A percentile compares a stretch with the other conserved stretches of the same genome.
Conservation (phyloP, 139 green algal genomes). For the Micromonas commoda region DNA sequence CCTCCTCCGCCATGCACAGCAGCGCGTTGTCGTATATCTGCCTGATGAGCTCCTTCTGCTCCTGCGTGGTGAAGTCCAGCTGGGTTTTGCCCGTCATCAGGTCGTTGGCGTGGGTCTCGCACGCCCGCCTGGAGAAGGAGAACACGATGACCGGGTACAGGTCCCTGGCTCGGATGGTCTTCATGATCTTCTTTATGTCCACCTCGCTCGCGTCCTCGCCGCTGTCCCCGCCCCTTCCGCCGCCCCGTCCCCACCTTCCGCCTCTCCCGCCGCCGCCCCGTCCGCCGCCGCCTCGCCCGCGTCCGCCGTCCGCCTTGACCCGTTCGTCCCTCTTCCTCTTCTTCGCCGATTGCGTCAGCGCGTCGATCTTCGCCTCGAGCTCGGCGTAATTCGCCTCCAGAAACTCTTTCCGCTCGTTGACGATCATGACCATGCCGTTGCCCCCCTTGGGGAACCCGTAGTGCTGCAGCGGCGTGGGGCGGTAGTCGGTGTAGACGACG, state of each 20-base stretch:
- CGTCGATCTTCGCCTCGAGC: slow-evolving; percentile 27
- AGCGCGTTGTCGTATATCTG: slow-evolving; percentile 33
- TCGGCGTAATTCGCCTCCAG: slow-evolving; percentile 47
- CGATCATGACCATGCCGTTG: slow-evolving; percentile 67
- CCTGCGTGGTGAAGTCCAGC: slow-evolving; percentile 44
- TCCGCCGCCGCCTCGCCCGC: background rate
- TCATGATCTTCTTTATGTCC: slow-evolving; percentile 30
- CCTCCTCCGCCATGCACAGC: slow-evolving; percentile 16
- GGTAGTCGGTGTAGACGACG: slow-evolving; percentile 92
- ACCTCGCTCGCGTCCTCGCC: background rate
- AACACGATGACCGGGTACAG: slow-evolving; percentile 92
- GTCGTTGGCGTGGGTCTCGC: slow-evolving; percentile 52
- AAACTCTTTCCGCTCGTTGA: slow-evolving; percentile 54
- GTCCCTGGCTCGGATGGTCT: slow-evolving; percentile 24
- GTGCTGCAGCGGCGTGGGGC: slow-evolving; percentile 91
- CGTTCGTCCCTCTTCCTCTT: no score
- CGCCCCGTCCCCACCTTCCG: slow-evolving; percentile 24
- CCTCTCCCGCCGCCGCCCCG: slow-evolving; percentile 29
- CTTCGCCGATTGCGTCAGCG: no score
- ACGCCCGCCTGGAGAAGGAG: slow-evolving; percentile 72
- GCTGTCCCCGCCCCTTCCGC: background rate
- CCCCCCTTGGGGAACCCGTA: slow-evolving; percentile 75
- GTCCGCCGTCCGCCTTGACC: background rate
- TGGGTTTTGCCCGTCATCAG: slow-evolving; percentile 30
- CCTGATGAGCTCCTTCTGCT: slow-evolving; percentile 40